Evolutionary conservation across 2,329 filamentous ascomycete genomes (phyloP).

Genomic region (Leptographium galeiforme): DNA sequence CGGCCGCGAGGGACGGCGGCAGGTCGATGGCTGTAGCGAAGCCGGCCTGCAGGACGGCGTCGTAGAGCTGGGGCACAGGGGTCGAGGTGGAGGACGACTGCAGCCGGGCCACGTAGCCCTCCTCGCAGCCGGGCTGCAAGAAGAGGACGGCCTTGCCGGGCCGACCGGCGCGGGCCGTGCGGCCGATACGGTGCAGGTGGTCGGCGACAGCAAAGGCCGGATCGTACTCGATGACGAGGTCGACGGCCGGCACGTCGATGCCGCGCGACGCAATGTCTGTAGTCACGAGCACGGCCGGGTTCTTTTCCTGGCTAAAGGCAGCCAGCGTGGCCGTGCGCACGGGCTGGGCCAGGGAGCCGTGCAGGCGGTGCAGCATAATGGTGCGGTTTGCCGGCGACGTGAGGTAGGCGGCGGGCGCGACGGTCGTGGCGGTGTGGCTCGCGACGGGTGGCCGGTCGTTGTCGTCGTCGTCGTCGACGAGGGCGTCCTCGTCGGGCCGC

Average conservation of each 20-base stretch:
- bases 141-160: constrained; percentile 81
- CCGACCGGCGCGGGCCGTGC: constrained; percentile 84
- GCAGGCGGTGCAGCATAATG: constrained; percentile 72
- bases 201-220: constrained; percentile 88
- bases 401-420: constrained; percentile 57
- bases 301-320: constrained; percentile 60
- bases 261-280: constrained; percentile 94
- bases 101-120: constrained; percentile 73
- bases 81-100: constrained; percentile 16
- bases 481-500: constrained; percentile 11
- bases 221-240: constrained; percentile 92
- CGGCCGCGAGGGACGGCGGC: constrained; percentile 28
- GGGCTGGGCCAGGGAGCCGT: constrained; percentile 81
- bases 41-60: constrained; percentile 49
- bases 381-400: constrained; percentile 60
- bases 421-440: constrained; percentile 27
- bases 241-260: constrained; percentile 87
- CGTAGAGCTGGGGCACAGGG: constrained; percentile 32
- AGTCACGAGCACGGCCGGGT: constrained; percentile 74
- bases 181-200: constrained; percentile 86
- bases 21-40: constrained; percentile 47
- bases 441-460: not conserved
- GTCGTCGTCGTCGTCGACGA: not conserved
- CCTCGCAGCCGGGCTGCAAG: constrained; percentile 79
- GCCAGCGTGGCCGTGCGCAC: constrained; percentile 76